Evolutionary conservation across 2,329 filamentous ascomycete genomes (phyloP).

Genomic region (Grosmannia clavigera): DNA sequence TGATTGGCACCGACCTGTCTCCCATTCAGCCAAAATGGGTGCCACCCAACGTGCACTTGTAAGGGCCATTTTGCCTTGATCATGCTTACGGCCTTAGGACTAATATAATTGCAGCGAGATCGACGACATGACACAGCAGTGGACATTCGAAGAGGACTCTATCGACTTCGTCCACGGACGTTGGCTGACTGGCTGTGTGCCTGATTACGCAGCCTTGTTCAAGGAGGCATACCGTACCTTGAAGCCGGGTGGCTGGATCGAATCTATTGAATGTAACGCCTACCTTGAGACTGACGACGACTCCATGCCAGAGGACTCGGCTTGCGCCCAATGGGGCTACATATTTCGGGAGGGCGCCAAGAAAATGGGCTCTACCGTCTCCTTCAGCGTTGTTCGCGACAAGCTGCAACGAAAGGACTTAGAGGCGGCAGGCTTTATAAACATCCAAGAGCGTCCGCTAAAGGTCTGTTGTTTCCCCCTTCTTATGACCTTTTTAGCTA

Average conservation of each 20-base stretch:
- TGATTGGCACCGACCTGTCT: slow-evolving; percentile 1
- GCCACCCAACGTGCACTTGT: background rate
- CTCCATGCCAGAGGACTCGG: slow-evolving; percentile 8
- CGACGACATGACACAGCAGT: slow-evolving; percentile 44
- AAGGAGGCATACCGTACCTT: slow-evolving; percentile 33
- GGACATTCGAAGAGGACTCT: slow-evolving; percentile 29
- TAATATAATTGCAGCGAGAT: slow-evolving; percentile 25
- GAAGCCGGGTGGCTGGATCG: slow-evolving; percentile 35
- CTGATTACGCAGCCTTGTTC: slow-evolving; percentile 38
- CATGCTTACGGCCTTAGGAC: background rate
- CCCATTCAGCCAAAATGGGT: background rate
- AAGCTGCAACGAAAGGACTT: background rate
- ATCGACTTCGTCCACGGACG: slow-evolving; percentile 49
- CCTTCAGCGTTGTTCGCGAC: background rate
- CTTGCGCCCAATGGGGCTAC: slow-evolving; percentile 14
- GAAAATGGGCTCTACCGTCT: background rate
- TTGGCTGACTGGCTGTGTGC: slow-evolving; percentile 37
- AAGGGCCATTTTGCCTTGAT: background rate
- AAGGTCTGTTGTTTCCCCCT: background rate
- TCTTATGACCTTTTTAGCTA: background rate
- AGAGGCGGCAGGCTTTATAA: background rate
- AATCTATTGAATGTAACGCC: slow-evolving; percentile 12
- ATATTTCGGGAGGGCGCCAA: slow-evolving; percentile 3
- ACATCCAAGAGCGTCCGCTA: background rate
- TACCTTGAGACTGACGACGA: slow-evolving; percentile 16